Evolutionary conservation across 2,329 filamentous ascomycete genomes (phyloP).

Genomic region (Mariannaea sp.): DNA sequence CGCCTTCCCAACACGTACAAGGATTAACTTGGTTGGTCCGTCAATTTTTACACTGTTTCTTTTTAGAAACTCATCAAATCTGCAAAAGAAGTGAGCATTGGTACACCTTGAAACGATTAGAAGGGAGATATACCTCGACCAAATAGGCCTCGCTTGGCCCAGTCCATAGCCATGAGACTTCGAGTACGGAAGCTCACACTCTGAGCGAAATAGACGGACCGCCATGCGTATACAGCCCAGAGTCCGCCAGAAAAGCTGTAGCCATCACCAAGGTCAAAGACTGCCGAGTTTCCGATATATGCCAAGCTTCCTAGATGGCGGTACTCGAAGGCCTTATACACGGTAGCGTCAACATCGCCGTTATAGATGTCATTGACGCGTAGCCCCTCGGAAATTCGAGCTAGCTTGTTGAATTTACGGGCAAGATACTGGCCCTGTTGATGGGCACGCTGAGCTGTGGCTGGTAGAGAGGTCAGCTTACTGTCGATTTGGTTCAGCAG

Average conservation of each 20-base stretch:
- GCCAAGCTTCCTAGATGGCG: slow-evolving; percentile 88
- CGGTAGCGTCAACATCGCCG: slow-evolving; percentile 87
- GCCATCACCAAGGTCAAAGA: slow-evolving; percentile 86
- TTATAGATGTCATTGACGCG: slow-evolving; percentile 80
- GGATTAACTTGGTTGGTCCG: slow-evolving; percentile 8
- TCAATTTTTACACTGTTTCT: background rate
- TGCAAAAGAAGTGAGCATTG: slow-evolving; percentile 32
- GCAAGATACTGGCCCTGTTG: slow-evolving; percentile 95
- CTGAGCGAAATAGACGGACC: slow-evolving; percentile 96
- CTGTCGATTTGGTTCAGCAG: slow-evolving; percentile 90
- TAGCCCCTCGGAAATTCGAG: slow-evolving; percentile 76
- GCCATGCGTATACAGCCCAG: slow-evolving; percentile 94
- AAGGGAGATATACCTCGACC: slow-evolving; percentile 75
- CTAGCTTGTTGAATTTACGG: slow-evolving; percentile 91
- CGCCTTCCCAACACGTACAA: slow-evolving; percentile 18
- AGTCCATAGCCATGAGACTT: slow-evolving; percentile 93
- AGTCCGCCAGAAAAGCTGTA: slow-evolving; percentile 81
- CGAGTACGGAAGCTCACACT: slow-evolving; percentile 92
- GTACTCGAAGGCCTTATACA: slow-evolving; percentile 96
- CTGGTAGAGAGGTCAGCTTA: slow-evolving; percentile 91
- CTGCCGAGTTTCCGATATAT: slow-evolving; percentile 93
- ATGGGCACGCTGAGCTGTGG: slow-evolving; percentile 93
- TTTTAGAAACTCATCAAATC: slow-evolving; percentile 59
- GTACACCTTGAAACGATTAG: background rate
- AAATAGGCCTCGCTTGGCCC: slow-evolving; percentile 95